phyloP scores from a whole-genome alignment of 768 basidiomycete species.

The Naganishia vaughanmartiniae region DNA sequence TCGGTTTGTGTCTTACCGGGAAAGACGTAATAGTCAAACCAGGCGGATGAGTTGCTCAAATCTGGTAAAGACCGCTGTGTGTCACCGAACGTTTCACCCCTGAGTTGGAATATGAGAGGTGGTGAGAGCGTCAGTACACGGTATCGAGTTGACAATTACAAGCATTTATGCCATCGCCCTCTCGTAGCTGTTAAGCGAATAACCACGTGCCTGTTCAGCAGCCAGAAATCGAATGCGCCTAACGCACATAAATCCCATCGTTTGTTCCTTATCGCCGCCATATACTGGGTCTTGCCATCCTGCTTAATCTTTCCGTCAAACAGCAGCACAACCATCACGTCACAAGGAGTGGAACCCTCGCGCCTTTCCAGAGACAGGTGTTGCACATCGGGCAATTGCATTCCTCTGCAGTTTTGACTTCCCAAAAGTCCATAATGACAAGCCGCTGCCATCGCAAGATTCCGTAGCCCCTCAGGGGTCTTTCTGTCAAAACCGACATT shows the following conservation, averaged over 20 bases:
- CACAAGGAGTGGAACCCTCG: neutral
- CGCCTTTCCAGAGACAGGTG: neutral
- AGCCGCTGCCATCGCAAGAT: neutral
- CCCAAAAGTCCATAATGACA: constrained; percentile 3
- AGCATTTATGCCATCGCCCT: no score
- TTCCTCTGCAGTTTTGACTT: neutral
- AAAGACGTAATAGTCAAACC: neutral
- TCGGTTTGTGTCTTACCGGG: neutral
- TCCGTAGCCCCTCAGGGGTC: neutral
- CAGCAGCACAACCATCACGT: constrained; percentile 2
- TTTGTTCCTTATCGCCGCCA: constrained; percentile 5
- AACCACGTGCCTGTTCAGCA: neutral
- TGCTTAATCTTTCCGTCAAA: neutral
- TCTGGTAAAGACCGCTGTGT: neutral
- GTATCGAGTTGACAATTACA: no score
- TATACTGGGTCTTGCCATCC: constrained; percentile 3
- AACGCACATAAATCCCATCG: neutral
- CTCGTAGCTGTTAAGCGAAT: no score
- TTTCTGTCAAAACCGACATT: neutral
- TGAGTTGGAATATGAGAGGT: constrained; percentile 8
- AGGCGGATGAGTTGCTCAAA: neutral
- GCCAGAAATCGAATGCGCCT: neutral
- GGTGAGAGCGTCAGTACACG: no score
- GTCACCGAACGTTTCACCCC: constrained; percentile 1
- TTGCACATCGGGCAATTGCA: constrained; percentile 2